These are phyloP conservation scores for Leptodermis oblonga DNA, from an alignment of 257 asterid genomes.

Conservation along the genomic window DNA sequence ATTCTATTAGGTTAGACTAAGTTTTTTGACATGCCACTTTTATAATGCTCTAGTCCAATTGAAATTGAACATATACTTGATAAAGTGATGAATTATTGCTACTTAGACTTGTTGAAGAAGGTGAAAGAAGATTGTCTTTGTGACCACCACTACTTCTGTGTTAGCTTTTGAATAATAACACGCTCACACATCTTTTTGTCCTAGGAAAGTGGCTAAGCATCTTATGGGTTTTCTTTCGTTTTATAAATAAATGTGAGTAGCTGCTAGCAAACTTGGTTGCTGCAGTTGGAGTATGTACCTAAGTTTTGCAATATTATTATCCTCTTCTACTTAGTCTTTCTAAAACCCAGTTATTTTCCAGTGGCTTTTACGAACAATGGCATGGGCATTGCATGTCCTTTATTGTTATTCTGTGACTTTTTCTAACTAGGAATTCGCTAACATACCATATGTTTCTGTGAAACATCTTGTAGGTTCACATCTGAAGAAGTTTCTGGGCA, in stretches of 20 bases:
- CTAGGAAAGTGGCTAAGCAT: not conserved
- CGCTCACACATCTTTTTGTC: not conserved
- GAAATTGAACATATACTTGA: not conserved
- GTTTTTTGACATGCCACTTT: no score
- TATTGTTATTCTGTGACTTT: constrained; percentile 1
- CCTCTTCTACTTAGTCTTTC: not conserved
- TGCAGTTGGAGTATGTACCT: not conserved
- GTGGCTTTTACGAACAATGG: not conserved
- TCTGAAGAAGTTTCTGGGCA: constrained; percentile 96
- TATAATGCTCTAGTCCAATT: not conserved
- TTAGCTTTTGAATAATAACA: not conserved
- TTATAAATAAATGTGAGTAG: not conserved
- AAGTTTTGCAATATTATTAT: not conserved
- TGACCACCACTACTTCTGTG: not conserved
- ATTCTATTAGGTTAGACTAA: not conserved
- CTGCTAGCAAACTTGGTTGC: not conserved
- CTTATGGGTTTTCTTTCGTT: not conserved
- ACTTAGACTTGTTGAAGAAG: not conserved
- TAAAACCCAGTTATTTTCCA: not conserved
- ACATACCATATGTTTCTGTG: not conserved
- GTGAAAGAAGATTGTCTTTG: not conserved
- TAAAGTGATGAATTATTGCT: not conserved
- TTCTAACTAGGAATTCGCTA: constrained; percentile 14
- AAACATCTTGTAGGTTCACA: constrained; percentile 59
- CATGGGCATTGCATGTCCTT: not conserved